Evolutionary conservation across 371 early-diverging fungal species (phyloP), one percentile per base, ranked within the genome.

Genomic region (Mortierella sp.): DNA sequence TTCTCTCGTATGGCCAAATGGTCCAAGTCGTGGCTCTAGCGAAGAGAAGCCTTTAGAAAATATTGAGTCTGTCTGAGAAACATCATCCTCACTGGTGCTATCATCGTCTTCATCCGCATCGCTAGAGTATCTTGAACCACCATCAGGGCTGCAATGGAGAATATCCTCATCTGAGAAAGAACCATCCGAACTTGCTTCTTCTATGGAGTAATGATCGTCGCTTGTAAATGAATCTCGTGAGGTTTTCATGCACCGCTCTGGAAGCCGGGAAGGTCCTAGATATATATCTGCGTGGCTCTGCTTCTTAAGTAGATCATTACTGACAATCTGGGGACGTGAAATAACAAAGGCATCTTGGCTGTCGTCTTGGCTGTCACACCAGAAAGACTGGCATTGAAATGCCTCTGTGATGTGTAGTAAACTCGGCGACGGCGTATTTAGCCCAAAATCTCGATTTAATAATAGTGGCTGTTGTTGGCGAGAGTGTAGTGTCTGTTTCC

Each of bases 21-120:
- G 73, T 12, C 73, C 73, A 47, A 72, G 73, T 9, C 65, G 15
- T 6, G 62, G 67, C 17, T 60, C 62, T 1, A 61, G 26, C 17
- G 55, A 26, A 7, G 32, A 17, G 1, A 19, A 13, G 1, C 42
- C 42, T 54, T 0, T 29, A 40, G 47, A 40, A 35, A 31, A 58
- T 17, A 49, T 28, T 6, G 51, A 34, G 9, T 43, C 51, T 4
- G 22, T 1, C 1, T 9, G 19, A 9, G 59, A 5, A 6, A 12
- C 1, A 2, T 45, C 59, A 42, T 66, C 51, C 22, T 51, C 51
- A 51, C 42, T 45, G 34, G 26, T 5, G 7, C n/a, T 17, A 8
- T 22, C 28, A 22, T 42, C 29, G 45, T 37, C 62, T 19, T 64
- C 15, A 26, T 57, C 58, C 15, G 23, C 28, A 23, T 68, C 42